These are phyloP conservation scores for Talaromyces sp. DNA, from an alignment of 2,329 filamentous ascomycete species.

Conservation along the genomic window DNA sequence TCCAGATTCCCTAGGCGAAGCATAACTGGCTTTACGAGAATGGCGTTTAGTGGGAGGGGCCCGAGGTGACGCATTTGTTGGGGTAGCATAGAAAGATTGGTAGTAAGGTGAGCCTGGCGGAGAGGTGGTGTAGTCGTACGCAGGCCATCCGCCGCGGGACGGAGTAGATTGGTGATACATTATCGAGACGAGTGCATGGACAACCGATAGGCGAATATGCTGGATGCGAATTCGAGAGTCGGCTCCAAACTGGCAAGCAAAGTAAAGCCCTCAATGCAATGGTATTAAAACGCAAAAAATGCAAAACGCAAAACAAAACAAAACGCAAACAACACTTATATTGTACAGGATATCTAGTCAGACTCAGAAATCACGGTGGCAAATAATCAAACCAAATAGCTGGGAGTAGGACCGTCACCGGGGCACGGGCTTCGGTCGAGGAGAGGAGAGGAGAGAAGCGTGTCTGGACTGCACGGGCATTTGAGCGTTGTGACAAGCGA, in stretches of 20 bases:
- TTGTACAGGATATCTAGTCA: slow-evolving; percentile 46
- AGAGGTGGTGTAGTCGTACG: slow-evolving; percentile 48
- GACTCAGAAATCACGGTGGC: slow-evolving; percentile 28
- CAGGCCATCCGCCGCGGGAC: slow-evolving; percentile 46
- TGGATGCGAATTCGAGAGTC: slow-evolving; percentile 13
- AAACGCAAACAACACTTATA: slow-evolving; percentile 32
- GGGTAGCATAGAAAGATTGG: slow-evolving; percentile 51
- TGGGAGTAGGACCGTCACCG: slow-evolving; percentile 40
- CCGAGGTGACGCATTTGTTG: slow-evolving; percentile 43
- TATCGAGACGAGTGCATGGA: slow-evolving; percentile 35
- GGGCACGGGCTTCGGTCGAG: slow-evolving; percentile 40
- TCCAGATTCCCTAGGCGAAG: slow-evolving; percentile 41
- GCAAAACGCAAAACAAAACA: slow-evolving; percentile 16
- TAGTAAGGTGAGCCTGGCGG: slow-evolving; percentile 52
- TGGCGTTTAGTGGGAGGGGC: slow-evolving; percentile 47
- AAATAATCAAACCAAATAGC: slow-evolving; percentile 18
- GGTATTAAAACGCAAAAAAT: slow-evolving; percentile 18
- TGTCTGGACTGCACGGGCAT: slow-evolving; percentile 42
- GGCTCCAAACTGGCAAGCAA: not conserved
- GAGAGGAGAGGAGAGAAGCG: slow-evolving; percentile 38
- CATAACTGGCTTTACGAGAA: slow-evolving; percentile 56
- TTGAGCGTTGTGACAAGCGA: slow-evolving; percentile 35
- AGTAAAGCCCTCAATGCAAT: slow-evolving; percentile 10
- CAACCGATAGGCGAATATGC: slow-evolving; percentile 11
- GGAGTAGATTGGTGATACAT: slow-evolving; percentile 49